Base-by-base conservation (phyloP, 2,329 filamentous ascomycete species). In the Leptographium radiaticola region DNA sequence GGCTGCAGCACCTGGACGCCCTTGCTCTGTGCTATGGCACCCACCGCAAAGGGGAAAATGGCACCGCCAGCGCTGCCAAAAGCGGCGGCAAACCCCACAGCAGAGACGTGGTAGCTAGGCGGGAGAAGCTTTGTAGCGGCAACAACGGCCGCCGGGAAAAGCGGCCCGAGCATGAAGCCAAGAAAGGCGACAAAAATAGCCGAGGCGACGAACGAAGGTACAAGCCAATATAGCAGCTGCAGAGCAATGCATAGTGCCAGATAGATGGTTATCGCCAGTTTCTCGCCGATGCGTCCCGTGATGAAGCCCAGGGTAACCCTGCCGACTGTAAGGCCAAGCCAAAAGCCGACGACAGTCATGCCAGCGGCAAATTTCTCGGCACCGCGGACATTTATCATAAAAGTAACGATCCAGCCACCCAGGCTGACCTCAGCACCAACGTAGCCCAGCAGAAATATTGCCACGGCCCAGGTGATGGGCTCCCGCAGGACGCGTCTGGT, bases 291-390 rank as follows among this genome's bases (percentile, higher is more conserved):
- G 2, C 75, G 71, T 2, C 83, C 82, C 1, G 88, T 94, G 4
- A 90, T 71, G 60, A 94, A 93, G 0, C 87, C 87, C 16, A 94
- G 68, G 0, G 83, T 65, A 3, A 93, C 70, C 1, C 89, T 74
- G 0, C 89, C 88, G 0, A 88, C 66, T 0, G 87, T 90, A 58
- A 94, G 75, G 0, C 88, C 89, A 45, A 88, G 76, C 89, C 89
- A 95, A 69, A 91, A 94, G 0, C 87, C 83, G 0, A 87, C 91
- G 0, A 82, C 83, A 0, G 80, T 81, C 70, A 93, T 80, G 3
- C 88, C 88, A 38, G 84, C 83, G 2, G 81, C 75, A 62, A 93
- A 91, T 0, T 80, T 71, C 30, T 73, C 75, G 4, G 83, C 87
- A 40, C 83, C 67, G 15, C 89, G 79, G 30, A 89, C 82, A 20